Percentiles rank a stretch among this genome's conserved stretches.
phyloP scores from a whole-genome alignment of 177 flowering plant species.

The Tripterygium wilfordii region DNA sequence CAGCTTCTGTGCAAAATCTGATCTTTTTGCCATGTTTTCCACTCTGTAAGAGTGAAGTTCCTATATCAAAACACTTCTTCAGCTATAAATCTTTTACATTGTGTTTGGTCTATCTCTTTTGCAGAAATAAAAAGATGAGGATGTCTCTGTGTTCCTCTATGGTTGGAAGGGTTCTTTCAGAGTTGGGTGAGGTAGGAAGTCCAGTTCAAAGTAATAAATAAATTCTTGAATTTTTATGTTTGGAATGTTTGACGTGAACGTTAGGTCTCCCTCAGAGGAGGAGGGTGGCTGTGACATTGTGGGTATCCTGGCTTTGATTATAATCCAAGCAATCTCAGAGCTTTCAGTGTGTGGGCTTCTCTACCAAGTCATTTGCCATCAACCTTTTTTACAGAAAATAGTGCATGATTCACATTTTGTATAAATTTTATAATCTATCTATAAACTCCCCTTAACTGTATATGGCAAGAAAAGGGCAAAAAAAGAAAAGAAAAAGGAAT shows the following conservation, averaged over 20 bases:
- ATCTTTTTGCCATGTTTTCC: slow-evolving; percentile 47
- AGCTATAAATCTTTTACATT: neutral
- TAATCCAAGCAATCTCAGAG: slow-evolving; percentile 59
- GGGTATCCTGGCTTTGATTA: slow-evolving; percentile 46
- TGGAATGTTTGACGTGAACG: slow-evolving; percentile 54
- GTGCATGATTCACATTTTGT: too few species aligned
- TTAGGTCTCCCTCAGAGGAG: slow-evolving; percentile 14
- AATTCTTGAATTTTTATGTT: slow-evolving; percentile 8
- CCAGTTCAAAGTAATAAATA: slow-evolving; percentile 13
- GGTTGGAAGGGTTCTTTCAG: slow-evolving; percentile 54
- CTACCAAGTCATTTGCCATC: slow-evolving; percentile 13
- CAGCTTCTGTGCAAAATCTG: slow-evolving; percentile 89
- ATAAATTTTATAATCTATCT: neutral
- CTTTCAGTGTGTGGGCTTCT: slow-evolving; percentile 15
- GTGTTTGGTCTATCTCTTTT: neutral
- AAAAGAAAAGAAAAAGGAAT: too few species aligned
- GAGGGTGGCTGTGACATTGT: slow-evolving; percentile 3
- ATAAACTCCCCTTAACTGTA: too few species aligned
- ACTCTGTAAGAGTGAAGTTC: neutral
- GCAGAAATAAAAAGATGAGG: slow-evolving; percentile 2
- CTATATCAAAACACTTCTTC: slow-evolving; percentile 1
- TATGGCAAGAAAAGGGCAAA: too few species aligned
- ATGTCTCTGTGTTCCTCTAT: slow-evolving; percentile 6
- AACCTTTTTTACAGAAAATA: neutral
- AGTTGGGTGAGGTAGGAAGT: slow-evolving; percentile 45